Evolutionary conservation across 768 basidiomycete species (phyloP).

Genomic region (Boletus rubescentipes): DNA sequence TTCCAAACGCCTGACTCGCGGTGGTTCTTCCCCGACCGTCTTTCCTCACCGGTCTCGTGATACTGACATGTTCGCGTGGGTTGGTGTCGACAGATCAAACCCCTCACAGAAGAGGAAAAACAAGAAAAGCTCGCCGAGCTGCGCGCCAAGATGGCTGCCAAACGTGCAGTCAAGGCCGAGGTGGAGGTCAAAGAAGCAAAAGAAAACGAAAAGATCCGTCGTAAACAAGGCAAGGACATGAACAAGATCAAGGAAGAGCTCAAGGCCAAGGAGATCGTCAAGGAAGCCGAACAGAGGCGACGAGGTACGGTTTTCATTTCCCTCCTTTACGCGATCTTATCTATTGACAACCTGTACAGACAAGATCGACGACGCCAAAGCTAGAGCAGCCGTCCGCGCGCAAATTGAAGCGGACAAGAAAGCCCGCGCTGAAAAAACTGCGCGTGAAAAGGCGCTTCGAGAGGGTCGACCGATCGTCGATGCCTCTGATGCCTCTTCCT

Average conservation of each 20-base stretch:
- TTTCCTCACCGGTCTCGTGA: too few species aligned
- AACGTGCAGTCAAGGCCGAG: constrained; percentile 69
- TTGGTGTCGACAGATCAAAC: constrained; percentile 50
- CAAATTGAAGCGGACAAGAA: constrained; percentile 96
- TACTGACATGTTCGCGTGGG: too few species aligned
- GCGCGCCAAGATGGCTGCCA: constrained; percentile 73
- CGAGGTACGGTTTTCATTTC: constrained; percentile 49
- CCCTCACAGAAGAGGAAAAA: constrained; percentile 94
- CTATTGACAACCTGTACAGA: constrained; percentile 45
- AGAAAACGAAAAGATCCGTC: constrained; percentile 73
- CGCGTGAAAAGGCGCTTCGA: constrained; percentile 87
- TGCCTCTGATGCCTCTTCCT: constrained; percentile 26
- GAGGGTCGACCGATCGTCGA: constrained; percentile 62
- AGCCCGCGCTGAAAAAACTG: constrained; percentile 82
- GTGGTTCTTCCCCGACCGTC: too few species aligned
- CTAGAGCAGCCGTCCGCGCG: constrained; percentile 82
- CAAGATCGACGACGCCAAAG: constrained; percentile 86
- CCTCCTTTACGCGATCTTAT: neutral
- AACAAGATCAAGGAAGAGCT: constrained; percentile 72
- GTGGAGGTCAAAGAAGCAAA: constrained; percentile 72
- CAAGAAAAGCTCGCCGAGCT: constrained; percentile 77
- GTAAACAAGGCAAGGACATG: constrained; percentile 88
- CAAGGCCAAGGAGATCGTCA: constrained; percentile 72
- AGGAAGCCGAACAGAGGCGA: constrained; percentile 81
- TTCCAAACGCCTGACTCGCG: too few species aligned